Percentiles rank a stretch among this genome's conserved stretches.
Conservation (phyloP, 2,329 filamentous ascomycete genomes). For the Phaeosphaeriaceae sp. region DNA sequence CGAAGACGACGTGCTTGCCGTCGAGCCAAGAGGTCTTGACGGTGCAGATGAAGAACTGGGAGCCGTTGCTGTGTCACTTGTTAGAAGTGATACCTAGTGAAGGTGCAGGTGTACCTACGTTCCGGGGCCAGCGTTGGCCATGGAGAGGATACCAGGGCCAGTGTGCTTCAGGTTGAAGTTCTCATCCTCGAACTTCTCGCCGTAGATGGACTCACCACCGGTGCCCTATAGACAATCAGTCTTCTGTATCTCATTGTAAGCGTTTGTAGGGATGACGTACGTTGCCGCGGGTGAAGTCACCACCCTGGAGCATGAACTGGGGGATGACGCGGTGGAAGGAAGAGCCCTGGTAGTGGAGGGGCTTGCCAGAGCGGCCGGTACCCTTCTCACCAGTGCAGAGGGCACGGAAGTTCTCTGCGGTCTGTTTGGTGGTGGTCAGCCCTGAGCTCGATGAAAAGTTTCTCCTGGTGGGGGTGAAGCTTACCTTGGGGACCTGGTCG, state of each 20-base stretch:
- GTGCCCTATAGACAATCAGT: constrained; percentile 48
- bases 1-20: constrained; percentile 84
- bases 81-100: neutral
- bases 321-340: constrained; percentile 96
- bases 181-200: constrained; percentile 95
- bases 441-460: constrained; percentile 11
- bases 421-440: constrained; percentile 57
- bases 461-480: constrained; percentile 28
- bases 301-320: constrained; percentile 97
- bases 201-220: constrained; percentile 95
- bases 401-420: constrained; percentile 91
- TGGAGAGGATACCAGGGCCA: constrained; percentile 89
- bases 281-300: constrained; percentile 93
- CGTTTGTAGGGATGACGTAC: constrained; percentile 59
- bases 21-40: constrained; percentile 85
- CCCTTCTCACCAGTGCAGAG: constrained; percentile 97
- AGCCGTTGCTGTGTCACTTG: constrained; percentile 79
- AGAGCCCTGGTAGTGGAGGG: constrained; percentile 89
- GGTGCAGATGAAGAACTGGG: constrained; percentile 97
- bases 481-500: constrained; percentile 70
- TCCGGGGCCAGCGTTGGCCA: constrained; percentile 90
- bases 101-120: neutral
- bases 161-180: constrained; percentile 93
- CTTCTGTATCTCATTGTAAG: neutral
- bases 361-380: constrained; percentile 78